Conservation (phyloP, 768 basidiomycete species). For the Mycena haematopus region DNA sequence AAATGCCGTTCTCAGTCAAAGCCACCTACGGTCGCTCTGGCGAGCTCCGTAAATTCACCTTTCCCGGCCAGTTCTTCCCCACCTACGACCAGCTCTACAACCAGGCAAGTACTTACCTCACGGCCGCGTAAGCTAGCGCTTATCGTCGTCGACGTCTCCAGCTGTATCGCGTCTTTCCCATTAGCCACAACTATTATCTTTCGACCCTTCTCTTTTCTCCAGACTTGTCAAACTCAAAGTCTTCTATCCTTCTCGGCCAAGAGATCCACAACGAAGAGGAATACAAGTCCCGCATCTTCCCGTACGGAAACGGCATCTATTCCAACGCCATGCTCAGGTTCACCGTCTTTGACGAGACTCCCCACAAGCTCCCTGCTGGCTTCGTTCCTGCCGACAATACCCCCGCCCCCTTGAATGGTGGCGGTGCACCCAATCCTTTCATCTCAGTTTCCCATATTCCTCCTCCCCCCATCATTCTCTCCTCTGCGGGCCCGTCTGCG, state of each 20-base stretch:
- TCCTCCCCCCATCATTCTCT: slow-evolving; percentile 44
- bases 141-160: slow-evolving; percentile 42
- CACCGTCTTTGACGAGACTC: slow-evolving; percentile 59
- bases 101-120: slow-evolving; percentile 54
- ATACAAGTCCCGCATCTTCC: slow-evolving; percentile 57
- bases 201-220: slow-evolving; percentile 76
- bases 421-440: slow-evolving; percentile 23
- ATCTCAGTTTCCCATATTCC: slow-evolving; percentile 41
- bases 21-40: slow-evolving; percentile 63
- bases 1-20: slow-evolving; percentile 77
- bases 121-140: slow-evolving; percentile 21
- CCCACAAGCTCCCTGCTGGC: slow-evolving; percentile 42
- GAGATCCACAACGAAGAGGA: slow-evolving; percentile 66
- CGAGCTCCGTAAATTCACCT: slow-evolving; percentile 73
- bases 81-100: slow-evolving; percentile 63
- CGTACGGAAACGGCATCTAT: slow-evolving; percentile 59
- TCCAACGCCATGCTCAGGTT: slow-evolving; percentile 67
- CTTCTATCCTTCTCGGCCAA: slow-evolving; percentile 64
- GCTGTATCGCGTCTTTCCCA: slow-evolving; percentile 76
- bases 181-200: slow-evolving; percentile 63
- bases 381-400: slow-evolving; percentile 17
- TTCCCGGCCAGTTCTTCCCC: slow-evolving; percentile 58
- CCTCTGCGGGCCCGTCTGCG: slow-evolving; percentile 27
- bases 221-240: slow-evolving; percentile 47
- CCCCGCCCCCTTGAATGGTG: slow-evolving; percentile 20